Evolutionary conservation across 1,139 yeast genomes (phyloP).

Genomic region (Scheffersomyces quercinus): DNA sequence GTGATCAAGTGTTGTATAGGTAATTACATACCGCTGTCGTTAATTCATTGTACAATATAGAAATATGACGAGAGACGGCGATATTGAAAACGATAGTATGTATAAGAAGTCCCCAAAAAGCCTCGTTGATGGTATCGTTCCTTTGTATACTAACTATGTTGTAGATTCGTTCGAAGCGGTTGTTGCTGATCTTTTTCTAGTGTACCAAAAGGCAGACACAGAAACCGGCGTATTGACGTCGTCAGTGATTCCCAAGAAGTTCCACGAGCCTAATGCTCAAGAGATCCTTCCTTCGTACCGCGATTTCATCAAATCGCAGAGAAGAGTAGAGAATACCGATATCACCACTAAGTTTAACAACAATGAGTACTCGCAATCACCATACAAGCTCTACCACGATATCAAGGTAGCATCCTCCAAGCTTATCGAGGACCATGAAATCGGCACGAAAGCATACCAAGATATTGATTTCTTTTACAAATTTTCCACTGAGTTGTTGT

Average conservation of each 20-base stretch:
- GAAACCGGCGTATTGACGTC: constrained; percentile 35
- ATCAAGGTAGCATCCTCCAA: constrained; percentile 62
- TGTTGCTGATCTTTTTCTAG: constrained; percentile 22
- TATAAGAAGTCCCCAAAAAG: too few relatives aligned
- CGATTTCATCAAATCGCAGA: constrained; percentile 28
- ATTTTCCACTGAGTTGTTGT: constrained; percentile 65
- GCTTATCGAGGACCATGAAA: constrained; percentile 46
- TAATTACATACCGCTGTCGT: too few relatives aligned
- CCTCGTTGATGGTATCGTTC: too few relatives aligned
- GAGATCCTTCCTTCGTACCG: constrained; percentile 45
- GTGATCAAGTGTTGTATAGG: too few relatives aligned
- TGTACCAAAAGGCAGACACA: constrained; percentile 33
- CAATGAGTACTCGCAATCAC: constrained; percentile 35
- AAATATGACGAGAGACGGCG: too few relatives aligned
- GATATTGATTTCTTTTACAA: constrained; percentile 69
- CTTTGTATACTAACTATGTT: constrained; percentile 1
- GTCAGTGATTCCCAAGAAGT: constrained; percentile 42
- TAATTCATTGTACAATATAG: too few relatives aligned
- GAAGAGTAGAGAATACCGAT: constrained; percentile 18
- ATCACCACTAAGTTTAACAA: constrained; percentile 20
- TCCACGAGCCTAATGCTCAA: constrained; percentile 46
- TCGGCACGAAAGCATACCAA: constrained; percentile 59
- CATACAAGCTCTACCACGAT: constrained; percentile 71
- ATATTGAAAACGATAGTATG: too few relatives aligned
- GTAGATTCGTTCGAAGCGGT: constrained; percentile 10